These are phyloP conservation scores for Cladosporium colombiae DNA, from an alignment of 2,329 filamentous ascomycete genomes.

Conservation along the genomic window DNA sequence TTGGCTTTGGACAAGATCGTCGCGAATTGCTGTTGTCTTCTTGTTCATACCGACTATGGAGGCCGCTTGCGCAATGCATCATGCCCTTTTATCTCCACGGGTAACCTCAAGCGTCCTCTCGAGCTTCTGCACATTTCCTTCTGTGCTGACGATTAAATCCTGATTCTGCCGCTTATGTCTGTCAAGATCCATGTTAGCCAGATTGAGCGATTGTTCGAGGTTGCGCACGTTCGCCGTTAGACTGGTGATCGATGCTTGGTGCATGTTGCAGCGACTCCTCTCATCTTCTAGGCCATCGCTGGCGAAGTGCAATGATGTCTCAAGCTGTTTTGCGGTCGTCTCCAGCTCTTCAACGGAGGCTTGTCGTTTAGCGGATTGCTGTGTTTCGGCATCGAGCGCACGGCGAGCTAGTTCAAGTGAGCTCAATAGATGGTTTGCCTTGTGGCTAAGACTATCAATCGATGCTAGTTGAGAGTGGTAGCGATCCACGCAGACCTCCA, in stretches of 20 bases:
- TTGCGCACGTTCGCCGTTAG: neutral
- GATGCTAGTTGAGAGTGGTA: neutral
- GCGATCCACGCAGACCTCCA: neutral
- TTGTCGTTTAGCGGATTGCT: neutral
- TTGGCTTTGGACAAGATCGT: too few relatives aligned
- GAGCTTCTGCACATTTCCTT: neutral
- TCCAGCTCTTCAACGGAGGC: neutral
- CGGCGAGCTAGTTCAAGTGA: neutral
- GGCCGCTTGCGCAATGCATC: neutral
- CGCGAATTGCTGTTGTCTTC: too few relatives aligned
- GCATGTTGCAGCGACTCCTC: neutral
- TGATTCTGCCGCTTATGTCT: neutral
- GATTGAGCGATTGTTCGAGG: neutral
- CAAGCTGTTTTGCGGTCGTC: neutral
- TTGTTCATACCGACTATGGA: neutral
- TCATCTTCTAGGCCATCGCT: neutral
- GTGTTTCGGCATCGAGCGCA: neutral
- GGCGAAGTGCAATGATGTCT: neutral
- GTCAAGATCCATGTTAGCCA: neutral
- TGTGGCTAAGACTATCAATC: neutral
- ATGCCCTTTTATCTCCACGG: neutral
- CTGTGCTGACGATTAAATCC: neutral
- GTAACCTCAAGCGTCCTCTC: neutral
- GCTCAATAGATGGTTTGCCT: neutral
- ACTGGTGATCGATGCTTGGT: neutral